Conservation (phyloP, 2,329 filamentous ascomycete genomes). For the Byssochlamys sp. region DNA sequence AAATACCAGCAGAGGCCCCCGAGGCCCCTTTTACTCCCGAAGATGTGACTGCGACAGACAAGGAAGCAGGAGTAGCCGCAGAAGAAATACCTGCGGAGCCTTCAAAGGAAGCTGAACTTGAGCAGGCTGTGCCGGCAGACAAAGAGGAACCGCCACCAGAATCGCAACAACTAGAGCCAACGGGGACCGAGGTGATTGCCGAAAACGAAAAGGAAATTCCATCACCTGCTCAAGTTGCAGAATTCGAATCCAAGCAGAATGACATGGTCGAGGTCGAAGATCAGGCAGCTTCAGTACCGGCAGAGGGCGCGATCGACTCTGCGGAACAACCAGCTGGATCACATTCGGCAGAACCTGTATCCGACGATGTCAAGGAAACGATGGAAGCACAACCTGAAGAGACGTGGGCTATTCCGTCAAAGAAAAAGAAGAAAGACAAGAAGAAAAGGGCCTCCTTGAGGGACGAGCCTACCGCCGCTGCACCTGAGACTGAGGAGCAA, state of each 20-base stretch:
- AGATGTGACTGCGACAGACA: neutral
- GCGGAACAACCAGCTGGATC: neutral
- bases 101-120: neutral
- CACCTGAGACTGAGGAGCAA: neutral
- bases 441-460: constrained; percentile 1
- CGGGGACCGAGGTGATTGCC: neutral
- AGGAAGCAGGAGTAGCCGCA: no score
- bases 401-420: constrained; percentile 10
- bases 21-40: neutral
- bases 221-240: neutral
- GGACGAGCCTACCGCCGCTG: neutral
- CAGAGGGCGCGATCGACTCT: neutral
- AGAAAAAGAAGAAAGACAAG: constrained; percentile 15
- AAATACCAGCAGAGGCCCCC: neutral
- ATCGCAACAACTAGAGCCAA: neutral
- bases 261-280: neutral
- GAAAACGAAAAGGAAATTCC: neutral
- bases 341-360: neutral
- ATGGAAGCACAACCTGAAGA: neutral
- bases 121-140: neutral
- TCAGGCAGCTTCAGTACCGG: neutral
- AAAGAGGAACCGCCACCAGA: neutral
- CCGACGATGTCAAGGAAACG: neutral
- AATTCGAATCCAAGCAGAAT: neutral
- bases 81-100: neutral